Base-by-base conservation (phyloP, 345 rosid genomes). In the Murraya paniculata region DNA sequence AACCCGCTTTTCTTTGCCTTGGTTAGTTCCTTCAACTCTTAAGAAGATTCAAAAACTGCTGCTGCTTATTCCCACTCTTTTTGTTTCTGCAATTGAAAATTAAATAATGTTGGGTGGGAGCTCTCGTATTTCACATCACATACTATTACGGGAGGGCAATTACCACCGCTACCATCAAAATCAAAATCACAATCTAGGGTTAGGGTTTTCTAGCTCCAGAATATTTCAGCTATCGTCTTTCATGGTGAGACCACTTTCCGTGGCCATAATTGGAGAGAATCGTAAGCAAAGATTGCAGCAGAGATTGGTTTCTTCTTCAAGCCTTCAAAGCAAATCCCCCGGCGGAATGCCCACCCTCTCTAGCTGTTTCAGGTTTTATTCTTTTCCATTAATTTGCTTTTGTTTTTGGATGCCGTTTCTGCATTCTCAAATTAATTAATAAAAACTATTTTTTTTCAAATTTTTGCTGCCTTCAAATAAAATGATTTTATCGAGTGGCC, bases 91-190 rank as follows among this genome's bases (percentile, higher is more conserved):
- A 24, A 68, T 39, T 38, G 41, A 48, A 22, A 35, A 35, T n/a
- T 6, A 25, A 27, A 74, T 18, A 28, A 90, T 95, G 97, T 77
- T 89, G 84, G 79, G 88, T 59, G 86, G 98, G 71, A 91, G 94
- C 76, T 91, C 85, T 79, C 94, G 95, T 77, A 86, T 89, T 61
- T 85, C 91, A 39, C 93, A 83, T 48, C 92, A 88, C 84, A 77
- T 91, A 2, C 82, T 90, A 36, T 77, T 91, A 2, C 83, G 91
- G 28, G 90, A 86, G 60, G 83, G 80, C 67, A 81, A 79, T 86
- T 81, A 50, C 73, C 82, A 35, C 79, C 81, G 72, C 81, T 67
- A 38, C 62, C 73, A 53, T n/a, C 41, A 69, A 2, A 69, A 80
- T 33, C 84, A 81, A 30, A 77, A 74, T 33, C 84, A 81, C 27